A percentile compares a stretch with the other conserved stretches of the same genome.
phyloP scores from a whole-genome alignment of 2,329 filamentous ascomycete genomes.

The Thielaviopsis euricoi region DNA sequence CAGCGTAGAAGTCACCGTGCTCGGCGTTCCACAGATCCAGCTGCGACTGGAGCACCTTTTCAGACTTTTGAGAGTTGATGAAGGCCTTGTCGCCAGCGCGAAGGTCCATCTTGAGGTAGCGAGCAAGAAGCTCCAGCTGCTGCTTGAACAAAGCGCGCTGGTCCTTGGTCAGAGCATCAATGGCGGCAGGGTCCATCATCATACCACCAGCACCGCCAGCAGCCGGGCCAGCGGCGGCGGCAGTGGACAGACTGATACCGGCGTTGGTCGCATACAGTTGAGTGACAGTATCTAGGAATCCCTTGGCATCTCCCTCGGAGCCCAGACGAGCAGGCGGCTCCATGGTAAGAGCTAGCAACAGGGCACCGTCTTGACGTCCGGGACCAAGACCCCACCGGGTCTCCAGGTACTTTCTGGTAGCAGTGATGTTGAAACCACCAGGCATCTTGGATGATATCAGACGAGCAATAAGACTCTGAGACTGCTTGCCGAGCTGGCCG shows the following conservation, averaged over 20 bases:
- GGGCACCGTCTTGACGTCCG: conserved; percentile 79
- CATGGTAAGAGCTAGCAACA: conserved; percentile 80
- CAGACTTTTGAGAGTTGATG: conserved; percentile 67
- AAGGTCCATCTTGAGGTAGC: conserved; percentile 94
- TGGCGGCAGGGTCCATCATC: conserved; percentile 99
- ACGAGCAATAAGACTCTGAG: conserved; percentile 78
- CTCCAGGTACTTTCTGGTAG: conserved; percentile 87
- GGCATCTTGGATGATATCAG: conserved; percentile 99
- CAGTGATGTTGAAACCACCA: conserved; percentile 96
- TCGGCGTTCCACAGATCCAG: conserved; percentile 89
- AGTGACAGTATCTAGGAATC: conserved; percentile 72
- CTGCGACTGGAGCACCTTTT: conserved; percentile 78
- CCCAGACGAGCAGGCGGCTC: conserved; percentile 80
- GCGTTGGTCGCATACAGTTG: conserved; percentile 78
- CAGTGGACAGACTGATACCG: conserved; percentile 68
- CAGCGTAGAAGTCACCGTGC: conserved; percentile 90
- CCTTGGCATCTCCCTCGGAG: conserved; percentile 80
- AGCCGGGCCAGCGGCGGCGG: conserved; percentile 56
- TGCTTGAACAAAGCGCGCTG: conserved; percentile 95
- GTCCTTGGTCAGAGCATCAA: conserved; percentile 94
- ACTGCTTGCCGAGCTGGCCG: conserved; percentile 93
- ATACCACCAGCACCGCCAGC: conserved; percentile 62
- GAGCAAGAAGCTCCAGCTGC: conserved; percentile 83
- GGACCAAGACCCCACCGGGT: conserved; percentile 76
- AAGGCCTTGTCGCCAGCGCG: conserved; percentile 92